phyloP scores from a whole-genome alignment of 768 basidiomycete species.

The Tylopilus cervinicoccineus region DNA sequence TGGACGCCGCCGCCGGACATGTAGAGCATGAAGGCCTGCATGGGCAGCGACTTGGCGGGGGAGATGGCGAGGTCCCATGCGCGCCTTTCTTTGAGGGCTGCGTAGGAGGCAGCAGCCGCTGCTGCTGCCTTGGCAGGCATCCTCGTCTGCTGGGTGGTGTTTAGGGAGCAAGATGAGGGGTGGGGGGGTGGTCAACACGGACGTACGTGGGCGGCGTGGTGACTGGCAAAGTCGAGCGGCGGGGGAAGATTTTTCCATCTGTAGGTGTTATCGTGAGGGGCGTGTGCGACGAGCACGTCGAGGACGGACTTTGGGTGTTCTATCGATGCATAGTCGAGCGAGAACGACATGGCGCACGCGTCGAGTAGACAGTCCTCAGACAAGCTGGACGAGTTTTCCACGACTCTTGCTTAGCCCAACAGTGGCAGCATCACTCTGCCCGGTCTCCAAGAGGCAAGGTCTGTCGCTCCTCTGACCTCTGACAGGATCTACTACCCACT shows the following conservation, averaged over 20 bases:
- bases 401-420: no score
- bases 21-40: slow-evolving; percentile 99
- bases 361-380: no score
- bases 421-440: no score
- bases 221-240: slow-evolving; percentile 63
- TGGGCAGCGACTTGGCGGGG: slow-evolving; percentile 88
- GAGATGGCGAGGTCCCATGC: slow-evolving; percentile 84
- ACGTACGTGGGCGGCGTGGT: slow-evolving; percentile 31
- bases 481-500: no score
- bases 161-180: background rate
- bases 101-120: slow-evolving; percentile 46
- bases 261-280: background rate
- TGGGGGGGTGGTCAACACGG: background rate
- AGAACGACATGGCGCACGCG: slow-evolving; percentile 20
- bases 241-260: slow-evolving; percentile 65
- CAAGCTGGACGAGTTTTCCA: background rate
- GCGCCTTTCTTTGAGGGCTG: slow-evolving; percentile 67
- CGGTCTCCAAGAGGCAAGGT: no score
- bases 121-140: slow-evolving; percentile 33
- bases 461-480: no score
- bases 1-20: slow-evolving; percentile 97
- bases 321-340: slow-evolving; percentile 31
- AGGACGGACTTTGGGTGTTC: slow-evolving; percentile 26
- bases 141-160: slow-evolving; percentile 38
- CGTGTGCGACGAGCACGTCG: background rate